Evolutionary conservation across 768 basidiomycete species (phyloP).

Genomic region (Mrakia hoshinonis): DNA sequence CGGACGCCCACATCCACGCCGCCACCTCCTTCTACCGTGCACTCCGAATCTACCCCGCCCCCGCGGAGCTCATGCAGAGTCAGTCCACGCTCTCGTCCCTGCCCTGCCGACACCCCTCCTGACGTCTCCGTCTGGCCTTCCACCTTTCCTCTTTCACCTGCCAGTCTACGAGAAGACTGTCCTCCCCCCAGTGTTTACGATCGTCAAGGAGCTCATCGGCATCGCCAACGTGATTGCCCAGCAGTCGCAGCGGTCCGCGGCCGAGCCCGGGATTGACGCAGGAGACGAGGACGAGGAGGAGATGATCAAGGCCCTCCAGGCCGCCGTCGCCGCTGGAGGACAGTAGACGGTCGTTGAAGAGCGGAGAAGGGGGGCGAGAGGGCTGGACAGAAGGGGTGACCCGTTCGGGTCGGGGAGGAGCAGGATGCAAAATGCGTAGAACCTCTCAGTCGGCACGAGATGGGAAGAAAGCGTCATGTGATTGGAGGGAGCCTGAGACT

Average conservation of each 20-base stretch:
- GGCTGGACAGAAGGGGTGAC: too few relatives aligned
- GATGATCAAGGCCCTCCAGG: conserved; percentile 24
- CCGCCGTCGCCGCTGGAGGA: conserved; percentile 20
- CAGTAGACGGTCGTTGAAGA: too few relatives aligned
- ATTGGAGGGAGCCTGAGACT: too few relatives aligned
- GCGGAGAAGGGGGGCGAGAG: too few relatives aligned
- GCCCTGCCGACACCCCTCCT: not conserved
- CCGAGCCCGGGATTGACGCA: conserved; percentile 25
- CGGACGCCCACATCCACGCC: conserved; percentile 64
- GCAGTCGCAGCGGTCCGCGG: not conserved
- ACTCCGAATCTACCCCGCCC: conserved; percentile 85
- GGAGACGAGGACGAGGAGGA: conserved; percentile 29
- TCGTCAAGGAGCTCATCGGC: conserved; percentile 75
- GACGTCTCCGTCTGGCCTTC: conserved; percentile 3
- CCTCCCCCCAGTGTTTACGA: conserved; percentile 49
- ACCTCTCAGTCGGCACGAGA: too few relatives aligned
- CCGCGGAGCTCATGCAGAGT: conserved; percentile 82
- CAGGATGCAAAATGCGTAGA: too few relatives aligned
- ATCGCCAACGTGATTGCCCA: conserved; percentile 41
- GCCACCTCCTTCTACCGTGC: conserved; percentile 89
- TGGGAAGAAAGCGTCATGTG: too few relatives aligned
- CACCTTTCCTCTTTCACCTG: not conserved
- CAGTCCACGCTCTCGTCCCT: conserved; percentile 6
- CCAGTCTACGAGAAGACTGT: conserved; percentile 79
- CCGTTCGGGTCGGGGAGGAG: too few relatives aligned